Conservation (phyloP, 257 asterid species). For the Penstemon newberryi region DNA sequence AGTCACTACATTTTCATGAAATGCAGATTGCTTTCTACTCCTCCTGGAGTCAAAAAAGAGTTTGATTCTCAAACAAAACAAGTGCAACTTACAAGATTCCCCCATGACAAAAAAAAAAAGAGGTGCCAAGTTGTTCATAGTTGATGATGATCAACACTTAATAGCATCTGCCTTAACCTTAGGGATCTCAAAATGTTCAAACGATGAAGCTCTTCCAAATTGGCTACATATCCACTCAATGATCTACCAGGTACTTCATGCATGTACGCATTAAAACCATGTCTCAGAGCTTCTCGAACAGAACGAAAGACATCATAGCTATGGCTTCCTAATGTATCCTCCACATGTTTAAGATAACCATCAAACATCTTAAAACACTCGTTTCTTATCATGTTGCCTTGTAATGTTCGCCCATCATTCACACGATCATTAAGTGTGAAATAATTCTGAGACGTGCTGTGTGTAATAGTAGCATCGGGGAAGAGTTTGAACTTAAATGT, state of each 20-base stretch:
- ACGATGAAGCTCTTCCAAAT: conserved; percentile 47
- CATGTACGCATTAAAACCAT: conserved; percentile 40
- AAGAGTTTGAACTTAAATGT: conserved; percentile 46
- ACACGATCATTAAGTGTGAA: neutral
- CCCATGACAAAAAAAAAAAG: too few species aligned
- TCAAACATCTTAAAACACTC: conserved; percentile 40
- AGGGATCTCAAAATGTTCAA: conserved; percentile 37
- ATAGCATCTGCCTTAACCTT: conserved; percentile 29
- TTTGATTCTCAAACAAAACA: too few species aligned
- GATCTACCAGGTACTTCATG: conserved; percentile 29
- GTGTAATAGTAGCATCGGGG: neutral
- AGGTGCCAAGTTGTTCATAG: too few species aligned
- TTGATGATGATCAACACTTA: too few species aligned
- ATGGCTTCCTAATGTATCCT: conserved; percentile 43
- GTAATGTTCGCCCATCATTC: neutral
- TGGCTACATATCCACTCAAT: conserved; percentile 29
- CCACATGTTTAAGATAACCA: conserved; percentile 36
- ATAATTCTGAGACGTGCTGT: neutral
- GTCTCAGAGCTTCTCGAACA: conserved; percentile 31
- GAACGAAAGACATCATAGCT: conserved; percentile 27
- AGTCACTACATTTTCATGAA: too few species aligned
- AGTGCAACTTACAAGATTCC: too few species aligned
- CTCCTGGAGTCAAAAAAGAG: too few species aligned
- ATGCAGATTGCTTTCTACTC: too few species aligned
- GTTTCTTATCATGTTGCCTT: neutral